Conservation (phyloP, 768 basidiomycete genomes). For the Kwoniella europaea region DNA sequence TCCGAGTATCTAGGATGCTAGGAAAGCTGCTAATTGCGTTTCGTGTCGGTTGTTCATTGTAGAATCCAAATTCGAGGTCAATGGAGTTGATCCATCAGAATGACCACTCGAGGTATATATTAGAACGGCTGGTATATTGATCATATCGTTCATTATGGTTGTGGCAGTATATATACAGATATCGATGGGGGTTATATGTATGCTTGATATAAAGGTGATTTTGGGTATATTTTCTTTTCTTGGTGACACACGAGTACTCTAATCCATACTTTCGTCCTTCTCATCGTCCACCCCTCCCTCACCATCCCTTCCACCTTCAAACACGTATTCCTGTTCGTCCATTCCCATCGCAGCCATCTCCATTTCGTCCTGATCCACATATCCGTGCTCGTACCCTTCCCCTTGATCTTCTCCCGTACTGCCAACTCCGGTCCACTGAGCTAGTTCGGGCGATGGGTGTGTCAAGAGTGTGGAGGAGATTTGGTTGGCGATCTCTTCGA, state of each 20-base stretch:
- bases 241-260: neutral
- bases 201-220: too few relatives aligned
- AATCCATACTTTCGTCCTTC: constrained; percentile 48
- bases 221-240: neutral
- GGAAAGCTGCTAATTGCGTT: too few relatives aligned
- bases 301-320: constrained; percentile 52
- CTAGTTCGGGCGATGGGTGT: constrained; percentile 25
- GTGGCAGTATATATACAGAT: too few relatives aligned
- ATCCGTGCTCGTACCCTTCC: constrained; percentile 22
- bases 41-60: too few relatives aligned
- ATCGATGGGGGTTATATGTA: too few relatives aligned
- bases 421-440: constrained; percentile 25
- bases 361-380: constrained; percentile 16
- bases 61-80: too few relatives aligned
- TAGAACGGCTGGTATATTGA: too few relatives aligned
- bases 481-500: constrained; percentile 61
- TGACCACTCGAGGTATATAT: too few relatives aligned
- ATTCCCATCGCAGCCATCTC: constrained; percentile 31
- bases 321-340: constrained; percentile 45
- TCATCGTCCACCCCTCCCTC: constrained; percentile 56
- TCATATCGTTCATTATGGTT: too few relatives aligned
- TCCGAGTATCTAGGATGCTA: too few relatives aligned
- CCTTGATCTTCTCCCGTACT: constrained; percentile 22
- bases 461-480: constrained; percentile 59
- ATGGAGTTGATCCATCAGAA: too few relatives aligned